Conservation (phyloP, 164 flowering plant genomes). For the Nelumbo lutea region DNA sequence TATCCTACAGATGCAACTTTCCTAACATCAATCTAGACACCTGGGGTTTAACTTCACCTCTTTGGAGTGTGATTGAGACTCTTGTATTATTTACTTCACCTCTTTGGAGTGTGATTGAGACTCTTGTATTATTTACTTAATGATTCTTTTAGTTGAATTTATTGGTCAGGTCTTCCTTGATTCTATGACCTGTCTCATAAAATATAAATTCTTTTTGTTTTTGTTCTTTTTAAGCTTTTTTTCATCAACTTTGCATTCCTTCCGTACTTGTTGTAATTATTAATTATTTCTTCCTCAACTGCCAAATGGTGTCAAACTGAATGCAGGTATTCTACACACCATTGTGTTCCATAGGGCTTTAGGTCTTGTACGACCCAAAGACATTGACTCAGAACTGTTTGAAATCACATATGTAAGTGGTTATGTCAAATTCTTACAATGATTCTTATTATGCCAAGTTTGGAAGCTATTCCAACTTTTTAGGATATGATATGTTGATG, state of each 20-base stretch:
- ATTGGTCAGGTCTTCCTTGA: too few species aligned
- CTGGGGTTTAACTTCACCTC: too few species aligned
- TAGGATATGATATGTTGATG: not conserved
- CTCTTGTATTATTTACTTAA: too few species aligned
- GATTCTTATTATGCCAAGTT: not conserved
- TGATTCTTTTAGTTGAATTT: too few species aligned
- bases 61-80: too few species aligned
- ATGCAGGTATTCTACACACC: conserved; percentile 90
- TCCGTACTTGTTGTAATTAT: not conserved
- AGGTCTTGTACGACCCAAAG: conserved; percentile 92
- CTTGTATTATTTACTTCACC: too few species aligned
- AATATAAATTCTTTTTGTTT: too few species aligned
- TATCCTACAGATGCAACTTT: too few species aligned
- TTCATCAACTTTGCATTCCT: not conserved
- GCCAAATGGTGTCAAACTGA: conserved; percentile 2
- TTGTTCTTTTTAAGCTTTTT: not conserved
- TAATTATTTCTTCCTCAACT: not conserved
- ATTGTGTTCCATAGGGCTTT: conserved; percentile 90
- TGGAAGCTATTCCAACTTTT: not conserved
- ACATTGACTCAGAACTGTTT: conserved; percentile 83
- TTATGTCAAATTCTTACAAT: not conserved
- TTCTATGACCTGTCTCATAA: too few species aligned
- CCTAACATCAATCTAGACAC: too few species aligned
- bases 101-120: too few species aligned
- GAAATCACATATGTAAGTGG: conserved; percentile 93